Evolutionary conservation across 345 rosid species (phyloP).

Genomic region (Ceriops tagal): DNA sequence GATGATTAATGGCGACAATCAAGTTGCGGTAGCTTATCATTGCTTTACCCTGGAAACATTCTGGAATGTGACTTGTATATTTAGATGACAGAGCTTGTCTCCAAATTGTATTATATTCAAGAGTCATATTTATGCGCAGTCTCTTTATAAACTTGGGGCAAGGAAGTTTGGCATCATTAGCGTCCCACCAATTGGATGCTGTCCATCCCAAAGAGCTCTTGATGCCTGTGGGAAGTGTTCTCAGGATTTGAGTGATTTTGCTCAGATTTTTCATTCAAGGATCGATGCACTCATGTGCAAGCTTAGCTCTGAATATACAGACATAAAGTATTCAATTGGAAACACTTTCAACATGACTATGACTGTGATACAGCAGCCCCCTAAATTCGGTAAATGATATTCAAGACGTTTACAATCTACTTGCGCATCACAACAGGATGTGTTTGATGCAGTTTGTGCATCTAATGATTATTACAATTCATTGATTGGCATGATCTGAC

Average conservation of each 20-base stretch:
- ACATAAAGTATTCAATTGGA: slow-evolving; percentile 46
- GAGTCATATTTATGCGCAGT: slow-evolving; percentile 25
- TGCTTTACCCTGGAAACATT: neutral
- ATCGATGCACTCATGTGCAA: slow-evolving; percentile 28
- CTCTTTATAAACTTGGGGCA: slow-evolving; percentile 33
- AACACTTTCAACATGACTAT: slow-evolving; percentile 43
- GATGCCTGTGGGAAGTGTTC: slow-evolving; percentile 38
- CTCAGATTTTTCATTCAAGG: slow-evolving; percentile 27
- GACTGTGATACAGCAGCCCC: slow-evolving; percentile 36
- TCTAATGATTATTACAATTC: too few relatives aligned
- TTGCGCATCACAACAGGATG: neutral
- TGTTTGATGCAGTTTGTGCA: neutral
- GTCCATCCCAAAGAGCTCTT: slow-evolving; percentile 46
- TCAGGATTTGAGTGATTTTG: slow-evolving; percentile 41
- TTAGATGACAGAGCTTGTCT: too few relatives aligned
- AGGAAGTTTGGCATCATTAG: slow-evolving; percentile 49
- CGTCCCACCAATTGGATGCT: slow-evolving; percentile 55
- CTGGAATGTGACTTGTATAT: too few relatives aligned
- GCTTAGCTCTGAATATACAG: slow-evolving; percentile 36
- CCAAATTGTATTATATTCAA: neutral
- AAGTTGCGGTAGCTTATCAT: neutral
- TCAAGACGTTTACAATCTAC: neutral
- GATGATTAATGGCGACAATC: neutral
- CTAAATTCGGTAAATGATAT: slow-evolving; percentile 26
- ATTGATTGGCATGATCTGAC: neutral